Conservation (phyloP, 1,284 basidiomycete species). For the Thecaphora thlaspeos region DNA sequence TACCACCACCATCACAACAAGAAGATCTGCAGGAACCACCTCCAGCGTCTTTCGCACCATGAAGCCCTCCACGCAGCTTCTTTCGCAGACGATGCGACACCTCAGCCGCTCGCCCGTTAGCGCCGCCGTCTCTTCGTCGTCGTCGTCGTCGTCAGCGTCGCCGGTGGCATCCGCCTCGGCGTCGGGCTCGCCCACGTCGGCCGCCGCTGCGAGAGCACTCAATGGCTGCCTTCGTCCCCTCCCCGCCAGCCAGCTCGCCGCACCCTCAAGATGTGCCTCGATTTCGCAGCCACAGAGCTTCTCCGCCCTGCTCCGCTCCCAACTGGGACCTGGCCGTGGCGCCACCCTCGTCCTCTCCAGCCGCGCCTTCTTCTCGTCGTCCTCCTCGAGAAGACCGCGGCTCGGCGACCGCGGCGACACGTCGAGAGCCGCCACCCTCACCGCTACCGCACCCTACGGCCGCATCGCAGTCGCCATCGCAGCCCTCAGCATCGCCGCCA, state of each 20-base stretch:
- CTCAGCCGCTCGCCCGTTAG: background rate
- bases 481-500: background rate
- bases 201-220: background rate
- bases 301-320: background rate
- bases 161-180: background rate
- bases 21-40: too few species aligned
- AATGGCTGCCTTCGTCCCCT: background rate
- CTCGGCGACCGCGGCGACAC: background rate
- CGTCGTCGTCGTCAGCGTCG: background rate
- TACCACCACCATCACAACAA: too few species aligned
- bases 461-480: background rate
- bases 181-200: background rate
- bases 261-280: background rate
- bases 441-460: background rate
- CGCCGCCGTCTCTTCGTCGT: too few species aligned
- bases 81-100: background rate
- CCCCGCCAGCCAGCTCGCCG: background rate
- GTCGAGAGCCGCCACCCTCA: background rate
- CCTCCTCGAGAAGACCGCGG: background rate
- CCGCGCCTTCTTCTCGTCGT: background rate
- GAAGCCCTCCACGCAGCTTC: background rate
- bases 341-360: background rate
- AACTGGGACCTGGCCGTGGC: background rate
- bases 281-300: slow-evolving; percentile 1
- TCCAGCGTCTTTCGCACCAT: background rate